phyloP scores from a whole-genome alignment of 148 eudicot species.

The Nepenthes gracilis region DNA sequence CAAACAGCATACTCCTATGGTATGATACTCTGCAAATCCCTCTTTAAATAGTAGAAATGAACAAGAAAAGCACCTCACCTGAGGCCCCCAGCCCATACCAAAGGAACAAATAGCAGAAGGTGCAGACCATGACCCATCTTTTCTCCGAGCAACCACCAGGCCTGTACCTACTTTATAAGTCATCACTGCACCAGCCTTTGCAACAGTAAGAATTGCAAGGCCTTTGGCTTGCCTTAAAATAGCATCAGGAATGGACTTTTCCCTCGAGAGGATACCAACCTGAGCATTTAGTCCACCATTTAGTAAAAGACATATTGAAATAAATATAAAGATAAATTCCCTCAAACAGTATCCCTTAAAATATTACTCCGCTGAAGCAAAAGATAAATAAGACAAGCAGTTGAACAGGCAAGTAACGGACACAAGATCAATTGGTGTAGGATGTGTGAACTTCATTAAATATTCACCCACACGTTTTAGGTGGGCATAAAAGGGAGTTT shows the following conservation, averaged over 20 bases:
- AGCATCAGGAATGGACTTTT: conserved; percentile 42
- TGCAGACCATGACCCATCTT: conserved; percentile 71
- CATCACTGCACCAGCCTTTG: conserved; percentile 55
- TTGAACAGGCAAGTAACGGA: no score
- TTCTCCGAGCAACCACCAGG: conserved; percentile 46
- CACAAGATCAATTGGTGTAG: no score
- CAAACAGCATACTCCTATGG: conserved; percentile 30
- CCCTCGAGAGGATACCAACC: conserved; percentile 41
- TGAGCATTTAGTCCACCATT: conserved; percentile 5
- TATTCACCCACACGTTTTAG: no score
- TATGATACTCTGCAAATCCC: no score
- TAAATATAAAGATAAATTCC: no score
- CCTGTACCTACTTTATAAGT: conserved; percentile 69
- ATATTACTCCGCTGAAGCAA: not conserved
- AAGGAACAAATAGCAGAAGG: conserved; percentile 59
- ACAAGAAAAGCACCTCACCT: conserved; percentile 15
- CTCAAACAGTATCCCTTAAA: not conserved
- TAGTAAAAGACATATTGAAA: not conserved
- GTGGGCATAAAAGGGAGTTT: no score
- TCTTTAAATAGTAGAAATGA: no score
- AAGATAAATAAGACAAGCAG: no score
- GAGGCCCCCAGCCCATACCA: conserved; percentile 75
- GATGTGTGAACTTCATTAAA: no score
- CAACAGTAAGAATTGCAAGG: conserved; percentile 51
- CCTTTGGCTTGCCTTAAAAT: conserved; percentile 55